Evolutionary conservation across 768 basidiomycete species (phyloP).

Genomic region (Lactarius pseudohatsudake): DNA sequence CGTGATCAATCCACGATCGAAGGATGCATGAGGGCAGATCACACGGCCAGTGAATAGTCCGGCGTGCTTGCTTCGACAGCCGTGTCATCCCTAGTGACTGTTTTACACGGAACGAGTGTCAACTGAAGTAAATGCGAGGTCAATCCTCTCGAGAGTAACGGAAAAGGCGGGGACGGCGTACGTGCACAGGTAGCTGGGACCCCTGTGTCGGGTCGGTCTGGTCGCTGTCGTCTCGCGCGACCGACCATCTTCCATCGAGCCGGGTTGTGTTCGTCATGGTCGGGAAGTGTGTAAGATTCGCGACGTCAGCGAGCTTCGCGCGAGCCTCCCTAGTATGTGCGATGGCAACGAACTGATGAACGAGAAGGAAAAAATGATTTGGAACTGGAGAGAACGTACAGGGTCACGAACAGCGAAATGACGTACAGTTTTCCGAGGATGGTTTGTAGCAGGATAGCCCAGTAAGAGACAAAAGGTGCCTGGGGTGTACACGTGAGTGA

Average conservation of each 20-base stretch:
- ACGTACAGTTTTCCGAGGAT: slow-evolving; percentile 36
- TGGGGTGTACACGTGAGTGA: slow-evolving; percentile 4
- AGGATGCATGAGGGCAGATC: neutral
- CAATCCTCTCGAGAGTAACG: neutral
- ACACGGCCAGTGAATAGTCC: neutral
- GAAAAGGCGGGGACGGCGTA: neutral
- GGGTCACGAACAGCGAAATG: slow-evolving; percentile 34
- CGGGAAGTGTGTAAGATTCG: slow-evolving; percentile 15
- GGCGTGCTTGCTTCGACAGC: neutral
- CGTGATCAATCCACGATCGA: neutral
- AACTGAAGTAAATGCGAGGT: neutral
- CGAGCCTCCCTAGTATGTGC: slow-evolving; percentile 16
- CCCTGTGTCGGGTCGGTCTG: neutral
- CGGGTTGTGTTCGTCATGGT: slow-evolving; percentile 2
- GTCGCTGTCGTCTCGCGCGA: neutral
- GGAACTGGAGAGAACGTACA: slow-evolving; percentile 27
- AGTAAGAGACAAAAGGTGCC: slow-evolving; percentile 29
- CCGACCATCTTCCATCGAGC: neutral
- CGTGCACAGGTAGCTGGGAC: slow-evolving; percentile 5
- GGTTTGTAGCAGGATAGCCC: slow-evolving; percentile 34
- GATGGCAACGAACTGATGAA: neutral
- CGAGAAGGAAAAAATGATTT: neutral
- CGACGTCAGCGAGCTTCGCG: neutral
- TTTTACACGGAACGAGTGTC: neutral
- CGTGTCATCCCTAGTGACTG: neutral